These are phyloP conservation scores for Syzygium syzygioides DNA, from an alignment of 441 rosid genomes.

Conservation along the genomic window DNA sequence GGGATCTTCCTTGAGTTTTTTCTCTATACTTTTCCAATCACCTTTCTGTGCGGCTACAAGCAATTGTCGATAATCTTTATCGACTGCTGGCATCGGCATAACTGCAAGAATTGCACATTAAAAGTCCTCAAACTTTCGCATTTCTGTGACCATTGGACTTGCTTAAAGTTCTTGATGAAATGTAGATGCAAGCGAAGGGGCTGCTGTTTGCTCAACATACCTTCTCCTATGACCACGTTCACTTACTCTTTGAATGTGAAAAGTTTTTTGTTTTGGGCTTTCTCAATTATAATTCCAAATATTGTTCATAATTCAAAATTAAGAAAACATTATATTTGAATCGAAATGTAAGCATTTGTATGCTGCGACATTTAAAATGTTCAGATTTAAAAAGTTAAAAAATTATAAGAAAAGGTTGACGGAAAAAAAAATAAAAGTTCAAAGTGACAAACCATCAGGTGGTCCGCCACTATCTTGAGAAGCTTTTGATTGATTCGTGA, in stretches of 20 bases:
- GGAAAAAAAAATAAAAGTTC: no score
- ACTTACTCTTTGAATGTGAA: not conserved
- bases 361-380: not conserved
- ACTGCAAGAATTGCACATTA: not conserved
- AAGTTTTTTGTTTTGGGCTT: not conserved
- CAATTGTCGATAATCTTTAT: fast-evolving
- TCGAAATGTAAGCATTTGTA: not conserved
- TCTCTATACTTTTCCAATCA: not conserved
- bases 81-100: not conserved
- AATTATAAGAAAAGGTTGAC: not conserved
- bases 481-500: not conserved
- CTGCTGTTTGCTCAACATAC: not conserved
- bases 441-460: not conserved
- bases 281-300: not conserved
- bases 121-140: not conserved
- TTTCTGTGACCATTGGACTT: not conserved
- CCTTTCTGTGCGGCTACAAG: not conserved
- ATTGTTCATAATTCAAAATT: not conserved
- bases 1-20: fast-evolving
- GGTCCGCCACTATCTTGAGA: not conserved
- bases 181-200: not conserved
- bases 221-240: not conserved
- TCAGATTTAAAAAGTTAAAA: not conserved
- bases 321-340: not conserved
- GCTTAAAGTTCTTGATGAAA: not conserved